A percentile compares a stretch with the other conserved stretches of the same genome.
These are phyloP conservation scores for Neofusicoccum ribis DNA, from an alignment of 2,329 filamentous ascomycete species.

Conservation along the genomic window DNA sequence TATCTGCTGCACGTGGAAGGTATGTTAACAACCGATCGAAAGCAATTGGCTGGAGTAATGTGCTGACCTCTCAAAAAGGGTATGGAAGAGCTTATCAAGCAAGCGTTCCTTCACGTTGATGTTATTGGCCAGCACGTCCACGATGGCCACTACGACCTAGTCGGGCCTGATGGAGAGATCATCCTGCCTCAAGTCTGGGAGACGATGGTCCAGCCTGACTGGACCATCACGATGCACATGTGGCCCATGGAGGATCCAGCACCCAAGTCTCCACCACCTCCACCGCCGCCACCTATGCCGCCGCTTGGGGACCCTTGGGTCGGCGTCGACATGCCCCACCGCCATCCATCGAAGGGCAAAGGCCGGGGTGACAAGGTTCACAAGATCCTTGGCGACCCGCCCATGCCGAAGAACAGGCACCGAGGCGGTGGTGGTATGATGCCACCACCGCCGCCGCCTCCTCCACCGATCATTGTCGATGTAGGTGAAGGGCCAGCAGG, in stretches of 20 bases:
- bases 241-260: constrained; percentile 47
- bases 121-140: constrained; percentile 47
- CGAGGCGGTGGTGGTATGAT: constrained; percentile 18
- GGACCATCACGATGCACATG: constrained; percentile 51
- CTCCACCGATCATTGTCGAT: constrained; percentile 21
- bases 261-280: constrained; percentile 12
- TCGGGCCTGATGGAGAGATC: constrained; percentile 50
- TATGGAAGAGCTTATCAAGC: constrained; percentile 52
- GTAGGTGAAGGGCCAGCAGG: constrained; percentile 1
- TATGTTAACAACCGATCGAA: constrained; percentile 47
- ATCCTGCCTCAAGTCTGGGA: constrained; percentile 53
- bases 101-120: constrained; percentile 51
- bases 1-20: constrained; percentile 79
- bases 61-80: constrained; percentile 34
- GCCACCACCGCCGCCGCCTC: constrained; percentile 23
- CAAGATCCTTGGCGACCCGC: constrained; percentile 11
- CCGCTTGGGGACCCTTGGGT: constrained; percentile 12
- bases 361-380: background rate
- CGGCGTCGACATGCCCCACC: constrained; percentile 5
- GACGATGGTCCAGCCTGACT: constrained; percentile 49
- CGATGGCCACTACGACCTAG: constrained; percentile 49
- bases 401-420: constrained; percentile 21
- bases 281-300: constrained; percentile 1
- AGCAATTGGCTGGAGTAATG: background rate
- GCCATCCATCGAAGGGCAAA: constrained; percentile 13